Conservation (phyloP, 805 yeast genomes). For the Yarrowia yakushimensis region DNA sequence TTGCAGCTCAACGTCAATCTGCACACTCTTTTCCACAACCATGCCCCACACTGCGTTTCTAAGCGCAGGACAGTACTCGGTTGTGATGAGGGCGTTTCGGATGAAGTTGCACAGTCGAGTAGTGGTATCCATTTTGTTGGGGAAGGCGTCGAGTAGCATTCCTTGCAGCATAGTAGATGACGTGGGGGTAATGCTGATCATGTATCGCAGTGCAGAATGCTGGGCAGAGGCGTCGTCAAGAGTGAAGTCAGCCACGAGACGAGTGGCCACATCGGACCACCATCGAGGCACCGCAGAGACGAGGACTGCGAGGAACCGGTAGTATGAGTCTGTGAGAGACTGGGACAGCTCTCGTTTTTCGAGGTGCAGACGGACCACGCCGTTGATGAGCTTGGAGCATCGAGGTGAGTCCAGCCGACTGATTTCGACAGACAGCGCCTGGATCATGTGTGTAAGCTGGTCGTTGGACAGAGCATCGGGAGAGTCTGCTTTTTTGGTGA, state of each 20-base stretch:
- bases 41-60: conserved; percentile 74
- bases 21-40: conserved; percentile 73
- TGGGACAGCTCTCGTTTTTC: conserved; percentile 37
- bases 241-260: conserved; percentile 61
- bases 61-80: conserved; percentile 72
- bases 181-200: conserved; percentile 77
- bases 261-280: conserved; percentile 76
- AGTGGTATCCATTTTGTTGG: conserved; percentile 69
- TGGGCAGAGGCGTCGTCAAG: conserved; percentile 44
- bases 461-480: conserved; percentile 52
- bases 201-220: conserved; percentile 62
- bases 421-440: conserved; percentile 58
- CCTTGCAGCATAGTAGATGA: conserved; percentile 62
- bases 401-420: conserved; percentile 58
- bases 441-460: conserved; percentile 55
- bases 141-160: conserved; percentile 60
- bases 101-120: conserved; percentile 59
- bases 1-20: conserved; percentile 87
- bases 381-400: conserved; percentile 56
- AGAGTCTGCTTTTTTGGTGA: conserved; percentile 50
- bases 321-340: conserved; percentile 51
- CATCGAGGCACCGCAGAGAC: conserved; percentile 86
- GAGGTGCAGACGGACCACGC: conserved; percentile 61
- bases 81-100: conserved; percentile 55
- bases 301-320: conserved; percentile 69